Evolutionary conservation across 2,329 filamentous ascomycete genomes (phyloP), one percentile per base, ranked within the genome.

Genomic region (Zalaria obscura): DNA sequence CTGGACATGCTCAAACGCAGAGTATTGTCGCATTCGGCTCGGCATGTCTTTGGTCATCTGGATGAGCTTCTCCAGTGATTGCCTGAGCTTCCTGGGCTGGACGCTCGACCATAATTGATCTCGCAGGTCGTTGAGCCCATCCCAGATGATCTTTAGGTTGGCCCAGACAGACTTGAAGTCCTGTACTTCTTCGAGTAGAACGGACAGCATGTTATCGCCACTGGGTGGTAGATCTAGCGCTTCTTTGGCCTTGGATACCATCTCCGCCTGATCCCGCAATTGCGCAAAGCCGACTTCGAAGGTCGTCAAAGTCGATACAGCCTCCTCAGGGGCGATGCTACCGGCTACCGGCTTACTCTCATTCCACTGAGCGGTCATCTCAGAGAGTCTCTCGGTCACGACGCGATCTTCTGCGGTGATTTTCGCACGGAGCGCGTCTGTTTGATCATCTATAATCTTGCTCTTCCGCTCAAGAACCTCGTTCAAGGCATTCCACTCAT

Each of bases 41-140:
- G 93, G 91, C 91, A 98, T 96, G 48, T 96, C 89, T 65, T 94
- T 96, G 31, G 88, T 96, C 75, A 93, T 93, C 68, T 94, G 94
- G 60, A 96, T 85, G 40, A 96, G 73, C 38, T 82, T 80, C 55
- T 98, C 89, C 39, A 99, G 80, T 47, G 85, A 83, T 52, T 83
- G 76, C 32, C 91, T 78, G 44, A 98, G 78, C 65, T 96, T 98
- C 48, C 91, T 77, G 5, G 93, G 89, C 57, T 96, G 87, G 1
- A 98, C 83, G 55, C 85, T 94, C 43, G 82, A 93, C 93, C 93
- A 99, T 1, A 93, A 73, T 40, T 78, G 83, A 53, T 98, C 93
- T 27, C 86, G 78, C 10, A 95, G 81, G 54, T 96, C 89, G 54
- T 95, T 91, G 45, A 99, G 69, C 56, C 84, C 94, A 58, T 85